phyloP scores from a whole-genome alignment of 257 asterid species.

The Paulownia fortunei region DNA sequence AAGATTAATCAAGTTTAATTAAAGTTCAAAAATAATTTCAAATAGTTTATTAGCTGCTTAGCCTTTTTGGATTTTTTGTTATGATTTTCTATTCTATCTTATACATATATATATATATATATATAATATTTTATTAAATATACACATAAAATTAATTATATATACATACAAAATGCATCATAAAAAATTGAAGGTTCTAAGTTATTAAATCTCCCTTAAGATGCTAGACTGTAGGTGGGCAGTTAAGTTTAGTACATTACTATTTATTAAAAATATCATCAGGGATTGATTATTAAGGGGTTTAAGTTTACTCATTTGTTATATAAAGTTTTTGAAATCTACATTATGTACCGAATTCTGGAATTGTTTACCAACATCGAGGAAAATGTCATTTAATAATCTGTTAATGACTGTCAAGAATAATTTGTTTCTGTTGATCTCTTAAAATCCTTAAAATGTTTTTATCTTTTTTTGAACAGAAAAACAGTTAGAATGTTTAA shows the following conservation, averaged over 20 bases:
- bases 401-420: not conserved
- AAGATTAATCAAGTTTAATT: not conserved
- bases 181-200: too few relatives aligned
- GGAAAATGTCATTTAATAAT: constrained; percentile 14
- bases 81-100: not conserved
- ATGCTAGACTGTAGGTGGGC: not conserved
- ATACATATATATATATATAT: too few relatives aligned
- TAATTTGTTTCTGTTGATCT: not conserved
- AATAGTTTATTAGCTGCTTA: constrained; percentile 13
- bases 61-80: not conserved
- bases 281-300: not conserved
- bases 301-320: not conserved
- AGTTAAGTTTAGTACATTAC: not conserved
- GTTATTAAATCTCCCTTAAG: not conserved
- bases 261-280: not conserved
- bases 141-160: too few relatives aligned
- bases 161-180: too few relatives aligned
- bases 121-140: too few relatives aligned
- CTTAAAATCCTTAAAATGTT: not conserved
- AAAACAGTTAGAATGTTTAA: not conserved
- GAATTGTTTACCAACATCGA: constrained; percentile 3
- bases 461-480: not conserved
- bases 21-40: constrained; percentile 4
- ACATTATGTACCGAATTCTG: constrained; percentile 2
- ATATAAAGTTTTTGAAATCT: not conserved